Conservation (phyloP, 495 filamentous ascomycete genomes). For the Patellaria atrata region DNA sequence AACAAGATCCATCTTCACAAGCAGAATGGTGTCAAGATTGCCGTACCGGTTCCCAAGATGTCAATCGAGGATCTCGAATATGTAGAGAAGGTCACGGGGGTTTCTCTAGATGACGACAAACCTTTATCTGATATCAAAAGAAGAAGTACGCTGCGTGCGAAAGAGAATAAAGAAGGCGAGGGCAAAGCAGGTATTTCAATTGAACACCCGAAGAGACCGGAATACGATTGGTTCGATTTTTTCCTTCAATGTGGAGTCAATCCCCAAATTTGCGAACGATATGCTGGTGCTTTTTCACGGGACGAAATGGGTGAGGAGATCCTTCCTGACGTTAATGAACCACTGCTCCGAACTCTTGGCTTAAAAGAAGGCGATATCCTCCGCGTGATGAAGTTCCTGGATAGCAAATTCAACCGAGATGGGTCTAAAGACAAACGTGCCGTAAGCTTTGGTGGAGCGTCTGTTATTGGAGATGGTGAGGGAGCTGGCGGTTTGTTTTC, state of each 20-base stretch:
- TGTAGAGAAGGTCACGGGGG: constrained; percentile 71
- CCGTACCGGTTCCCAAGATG: constrained; percentile 91
- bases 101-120: constrained; percentile 92
- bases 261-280: constrained; percentile 83
- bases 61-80: constrained; percentile 87
- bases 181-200: constrained; percentile 36
- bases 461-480: constrained; percentile 37
- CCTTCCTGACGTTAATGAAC: constrained; percentile 70
- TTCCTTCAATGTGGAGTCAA: constrained; percentile 86
- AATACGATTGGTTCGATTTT: constrained; percentile 99
- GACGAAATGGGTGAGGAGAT: constrained; percentile 94
- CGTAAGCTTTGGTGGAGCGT: constrained; percentile 46
- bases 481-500: constrained; percentile 67
- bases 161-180: constrained; percentile 10
- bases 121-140: constrained; percentile 67
- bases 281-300: constrained; percentile 69
- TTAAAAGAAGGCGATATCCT: constrained; percentile 93
- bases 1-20: constrained; percentile 98
- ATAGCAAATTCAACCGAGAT: constrained; percentile 60
- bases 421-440: constrained; percentile 42
- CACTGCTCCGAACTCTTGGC: constrained; percentile 69
- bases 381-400: constrained; percentile 80
- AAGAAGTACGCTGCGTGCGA: constrained; percentile 27
- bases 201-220: constrained; percentile 37
- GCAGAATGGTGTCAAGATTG: constrained; percentile 94